Percentiles rank a stretch among this genome's conserved stretches.
Evolutionary conservation across 139 green algal species (phyloP).

Genomic region (Desmodesmus armatus): DNA sequence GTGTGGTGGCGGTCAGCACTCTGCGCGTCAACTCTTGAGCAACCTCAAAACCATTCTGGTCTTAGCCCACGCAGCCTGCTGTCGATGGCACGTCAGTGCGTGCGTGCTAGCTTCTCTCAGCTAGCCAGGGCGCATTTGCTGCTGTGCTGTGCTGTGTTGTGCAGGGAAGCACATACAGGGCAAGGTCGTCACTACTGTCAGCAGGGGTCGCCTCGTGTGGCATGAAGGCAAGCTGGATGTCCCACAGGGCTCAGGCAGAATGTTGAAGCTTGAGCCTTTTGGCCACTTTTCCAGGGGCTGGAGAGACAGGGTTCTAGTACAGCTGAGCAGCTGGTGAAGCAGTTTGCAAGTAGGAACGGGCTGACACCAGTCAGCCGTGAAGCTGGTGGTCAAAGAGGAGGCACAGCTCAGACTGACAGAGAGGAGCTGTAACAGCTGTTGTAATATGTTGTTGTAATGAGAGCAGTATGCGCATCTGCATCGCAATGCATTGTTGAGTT

Average conservation of each 20-base stretch:
- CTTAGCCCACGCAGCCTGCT: too few relatives aligned
- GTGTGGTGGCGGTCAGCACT: too few relatives aligned
- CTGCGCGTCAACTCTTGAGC: too few relatives aligned
- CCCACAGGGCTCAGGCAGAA: conserved; percentile 73
- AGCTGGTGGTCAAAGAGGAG: background rate
- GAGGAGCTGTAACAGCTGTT: conserved; percentile 8
- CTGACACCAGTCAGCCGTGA: background rate
- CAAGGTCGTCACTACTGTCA: conserved; percentile 91
- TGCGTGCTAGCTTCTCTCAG: background rate
- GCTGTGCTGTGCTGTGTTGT: background rate
- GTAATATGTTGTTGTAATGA: background rate
- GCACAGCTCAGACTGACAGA: background rate
- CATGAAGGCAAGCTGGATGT: conserved; percentile 80
- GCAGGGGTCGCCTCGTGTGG: conserved; percentile 89
- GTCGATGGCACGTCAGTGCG: background rate
- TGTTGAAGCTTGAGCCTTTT: conserved; percentile 68
- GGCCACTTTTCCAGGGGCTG: conserved; percentile 73
- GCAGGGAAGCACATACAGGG: conserved; percentile 43
- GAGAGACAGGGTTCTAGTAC: conserved; percentile 22
- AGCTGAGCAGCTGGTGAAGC: background rate
- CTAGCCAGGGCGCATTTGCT: background rate
- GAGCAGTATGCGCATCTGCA: too few relatives aligned
- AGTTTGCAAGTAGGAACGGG: conserved; percentile 1
- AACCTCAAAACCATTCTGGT: too few relatives aligned
- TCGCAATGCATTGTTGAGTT: too few relatives aligned